phyloP scores from a whole-genome alignment of 176 grass and related monocot genomes.

The sorghum (Sorghum bicolor) region DNA sequence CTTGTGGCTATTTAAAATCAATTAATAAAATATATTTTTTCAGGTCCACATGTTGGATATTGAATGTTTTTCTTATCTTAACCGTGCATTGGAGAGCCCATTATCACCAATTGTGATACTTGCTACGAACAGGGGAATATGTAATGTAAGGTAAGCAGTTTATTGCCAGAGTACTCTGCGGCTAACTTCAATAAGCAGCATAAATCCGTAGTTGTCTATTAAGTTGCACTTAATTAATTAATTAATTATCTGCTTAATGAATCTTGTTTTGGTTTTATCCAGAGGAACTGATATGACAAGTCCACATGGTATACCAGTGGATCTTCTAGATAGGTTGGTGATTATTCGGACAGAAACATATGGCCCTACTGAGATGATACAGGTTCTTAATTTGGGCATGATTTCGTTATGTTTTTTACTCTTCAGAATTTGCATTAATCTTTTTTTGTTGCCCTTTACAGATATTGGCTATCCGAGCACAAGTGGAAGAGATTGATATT shows the following conservation, averaged over 20 bases:
- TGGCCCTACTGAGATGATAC: constrained; percentile 93
- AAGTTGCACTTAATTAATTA: not conserved
- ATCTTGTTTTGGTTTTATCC: constrained; percentile 25
- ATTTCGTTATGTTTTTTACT: constrained; percentile 13
- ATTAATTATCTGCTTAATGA: not conserved
- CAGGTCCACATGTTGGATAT: constrained; percentile 97
- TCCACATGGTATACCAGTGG: constrained; percentile 92
- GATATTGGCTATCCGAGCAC: constrained; percentile 91
- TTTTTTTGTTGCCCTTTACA: constrained; percentile 22
- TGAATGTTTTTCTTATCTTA: constrained; percentile 97
- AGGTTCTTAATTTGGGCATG: constrained; percentile 51
- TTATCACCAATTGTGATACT: constrained; percentile 94
- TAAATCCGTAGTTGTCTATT: constrained; percentile 7
- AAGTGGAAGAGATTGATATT: constrained; percentile 95
- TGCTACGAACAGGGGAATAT: constrained; percentile 93
- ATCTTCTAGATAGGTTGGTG: constrained; percentile 92
- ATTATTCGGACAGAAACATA: constrained; percentile 93
- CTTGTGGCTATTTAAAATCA: not conserved
- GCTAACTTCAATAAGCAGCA: not conserved
- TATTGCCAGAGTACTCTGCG: not conserved
- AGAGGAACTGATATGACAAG: constrained; percentile 99
- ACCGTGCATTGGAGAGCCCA: constrained; percentile 87
- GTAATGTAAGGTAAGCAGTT: constrained; percentile 71
- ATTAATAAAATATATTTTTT: not conserved
- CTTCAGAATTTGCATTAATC: constrained; percentile 18